phyloP scores from a whole-genome alignment of 345 rosid species.

The Melaleuca quinquenervia region DNA sequence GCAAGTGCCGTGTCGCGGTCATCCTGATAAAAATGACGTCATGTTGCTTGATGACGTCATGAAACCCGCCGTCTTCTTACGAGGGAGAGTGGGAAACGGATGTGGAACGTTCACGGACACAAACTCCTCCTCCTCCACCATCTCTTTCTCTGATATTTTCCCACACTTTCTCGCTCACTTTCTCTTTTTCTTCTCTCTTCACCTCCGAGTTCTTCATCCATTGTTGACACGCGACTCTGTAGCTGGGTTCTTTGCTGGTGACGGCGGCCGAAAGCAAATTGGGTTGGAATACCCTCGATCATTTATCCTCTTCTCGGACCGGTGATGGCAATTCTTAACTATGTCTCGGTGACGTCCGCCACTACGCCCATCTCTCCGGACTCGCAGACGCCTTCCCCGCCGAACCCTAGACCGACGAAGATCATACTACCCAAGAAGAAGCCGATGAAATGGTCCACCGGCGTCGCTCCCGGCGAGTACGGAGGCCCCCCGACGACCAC shows the following conservation, averaged over 20 bases:
- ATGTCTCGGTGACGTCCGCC: slow-evolving; percentile 42
- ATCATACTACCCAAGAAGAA: slow-evolving; percentile 69
- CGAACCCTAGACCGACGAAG: slow-evolving; percentile 46
- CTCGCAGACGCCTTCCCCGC: slow-evolving; percentile 12
- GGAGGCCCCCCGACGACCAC: slow-evolving; percentile 80
- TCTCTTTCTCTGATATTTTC: background rate
- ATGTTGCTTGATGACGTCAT: background rate
- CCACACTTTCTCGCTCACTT: background rate
- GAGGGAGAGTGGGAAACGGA: background rate
- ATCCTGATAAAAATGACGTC: background rate
- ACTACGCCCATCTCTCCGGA: slow-evolving; percentile 45
- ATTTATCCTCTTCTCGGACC: background rate
- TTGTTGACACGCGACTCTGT: background rate
- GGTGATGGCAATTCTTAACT: slow-evolving; percentile 52
- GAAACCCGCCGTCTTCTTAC: background rate
- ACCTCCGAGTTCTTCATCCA: background rate
- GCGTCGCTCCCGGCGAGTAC: slow-evolving; percentile 86
- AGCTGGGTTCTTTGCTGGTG: background rate
- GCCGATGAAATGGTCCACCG: slow-evolving; percentile 85
- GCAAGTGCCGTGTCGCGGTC: background rate
- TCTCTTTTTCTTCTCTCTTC: background rate
- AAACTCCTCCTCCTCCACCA: background rate
- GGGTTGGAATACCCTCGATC: background rate
- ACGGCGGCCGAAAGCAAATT: background rate
- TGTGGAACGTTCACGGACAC: background rate